phyloP scores from a whole-genome alignment of 2,329 filamentous ascomycete genomes.

The Aspergillus piperis region DNA sequence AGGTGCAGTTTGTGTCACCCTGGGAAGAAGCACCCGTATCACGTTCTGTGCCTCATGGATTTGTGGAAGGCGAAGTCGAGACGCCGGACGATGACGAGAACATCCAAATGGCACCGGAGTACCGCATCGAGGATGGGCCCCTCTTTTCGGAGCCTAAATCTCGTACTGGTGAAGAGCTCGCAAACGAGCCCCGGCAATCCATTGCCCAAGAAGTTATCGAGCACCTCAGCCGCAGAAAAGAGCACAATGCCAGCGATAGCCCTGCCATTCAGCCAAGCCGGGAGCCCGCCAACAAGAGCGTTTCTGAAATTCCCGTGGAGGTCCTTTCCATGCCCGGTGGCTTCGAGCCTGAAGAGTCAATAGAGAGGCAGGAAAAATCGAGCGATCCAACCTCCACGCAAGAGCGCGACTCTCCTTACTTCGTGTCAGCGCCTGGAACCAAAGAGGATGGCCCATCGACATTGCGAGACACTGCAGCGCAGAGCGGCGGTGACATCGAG shows the following conservation, averaged over 20 bases:
- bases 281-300: not conserved
- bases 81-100: conserved; percentile 44
- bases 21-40: conserved; percentile 37
- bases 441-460: conserved; percentile 13
- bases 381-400: not conserved
- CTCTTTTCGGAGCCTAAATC: conserved; percentile 26
- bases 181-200: conserved; percentile 12
- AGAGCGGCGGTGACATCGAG: conserved; percentile 26
- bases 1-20: conserved; percentile 53
- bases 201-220: conserved; percentile 30
- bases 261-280: not conserved
- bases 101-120: conserved; percentile 6
- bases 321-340: conserved; percentile 36
- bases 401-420: conserved; percentile 21
- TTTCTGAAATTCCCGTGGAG: conserved; percentile 24
- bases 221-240: conserved; percentile 24
- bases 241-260: not conserved
- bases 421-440: conserved; percentile 22
- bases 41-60: conserved; percentile 46
- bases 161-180: conserved; percentile 3
- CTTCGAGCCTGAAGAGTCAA: conserved; percentile 26
- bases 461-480: conserved; percentile 23
- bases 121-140: conserved; percentile 20
- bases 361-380: not conserved
- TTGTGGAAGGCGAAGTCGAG: conserved; percentile 53